Base-by-base conservation (phyloP, 345 rosid genomes). In the Arabis alpina region DNA sequence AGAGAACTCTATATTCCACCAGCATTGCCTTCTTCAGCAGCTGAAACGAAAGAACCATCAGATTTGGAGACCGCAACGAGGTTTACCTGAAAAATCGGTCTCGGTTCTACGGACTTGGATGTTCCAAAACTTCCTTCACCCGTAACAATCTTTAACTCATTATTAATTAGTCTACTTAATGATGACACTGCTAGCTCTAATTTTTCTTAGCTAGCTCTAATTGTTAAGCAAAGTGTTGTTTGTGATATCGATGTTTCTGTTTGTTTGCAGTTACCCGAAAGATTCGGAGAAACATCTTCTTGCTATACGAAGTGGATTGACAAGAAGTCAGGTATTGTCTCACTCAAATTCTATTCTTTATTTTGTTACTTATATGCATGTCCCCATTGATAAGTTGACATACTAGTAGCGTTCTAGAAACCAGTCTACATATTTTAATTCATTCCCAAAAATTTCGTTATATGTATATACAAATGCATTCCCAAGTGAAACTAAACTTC, bases 91-190 rank as follows among this genome's bases (percentile, higher is more conserved):
- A 68, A 87, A 82, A 77, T 94, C 99, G 4, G 97, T 94, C 36
- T 82, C 95, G 0, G 93, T 94, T 69, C 78, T 94, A 24, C 87
- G 99, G 0, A 82, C 91, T 7, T 94, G 99, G 99, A 94, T 94
- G 99, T 94, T 94, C 79, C 91, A 94, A 57, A 91, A 94, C 84
- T 94, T 94, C 49, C 99, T 94, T 78, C 99, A 94, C 73, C 99
- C 99, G 99, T 94, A 71, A 86, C 85, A 61, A 59, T 39, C 47
- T n/a, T 37, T 41, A 23, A 27, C 59, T 68, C 72, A 54, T 52
- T 65, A 6, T 11, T 2, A 44, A n/a, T n/a, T n/a, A 61, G 15
- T 14, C 52, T 62, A 39, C 15, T 68, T 28, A 47, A 24, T 28
- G 16, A 43, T 34, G 48, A 23, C 30, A n/a, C 2, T 2, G 7